phyloP scores from a whole-genome alignment of 164 flowering plant genomes.

The Dillenia turbinata region DNA sequence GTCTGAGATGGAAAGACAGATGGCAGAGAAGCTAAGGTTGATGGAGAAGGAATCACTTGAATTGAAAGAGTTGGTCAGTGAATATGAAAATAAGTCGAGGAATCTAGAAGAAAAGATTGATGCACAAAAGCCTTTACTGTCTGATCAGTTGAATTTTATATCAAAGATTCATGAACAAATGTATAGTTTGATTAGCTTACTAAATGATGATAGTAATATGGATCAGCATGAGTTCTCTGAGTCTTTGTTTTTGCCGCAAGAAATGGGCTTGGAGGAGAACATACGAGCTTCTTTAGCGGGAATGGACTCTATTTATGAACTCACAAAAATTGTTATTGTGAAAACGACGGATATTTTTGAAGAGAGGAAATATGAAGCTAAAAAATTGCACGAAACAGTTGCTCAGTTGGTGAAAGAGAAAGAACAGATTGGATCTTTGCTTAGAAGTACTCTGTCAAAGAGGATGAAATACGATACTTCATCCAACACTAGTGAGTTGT shows the following conservation, averaged over 20 bases:
- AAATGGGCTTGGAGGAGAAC: slow-evolving; percentile 77
- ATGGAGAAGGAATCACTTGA: slow-evolving; percentile 40
- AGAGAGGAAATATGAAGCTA: slow-evolving; percentile 46
- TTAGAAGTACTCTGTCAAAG: slow-evolving; percentile 79
- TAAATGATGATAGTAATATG: slow-evolving; percentile 48
- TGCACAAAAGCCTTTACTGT: slow-evolving; percentile 51
- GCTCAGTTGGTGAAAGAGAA: slow-evolving; percentile 67
- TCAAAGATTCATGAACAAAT: slow-evolving; percentile 63
- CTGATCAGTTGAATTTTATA: slow-evolving; percentile 66
- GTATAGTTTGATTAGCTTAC: slow-evolving; percentile 39
- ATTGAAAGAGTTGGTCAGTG: slow-evolving; percentile 41
- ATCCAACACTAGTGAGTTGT: slow-evolving; percentile 53
- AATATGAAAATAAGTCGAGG: slow-evolving; percentile 44
- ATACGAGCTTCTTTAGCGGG: slow-evolving; percentile 73
- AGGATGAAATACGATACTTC: slow-evolving; percentile 44
- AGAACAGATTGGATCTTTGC: slow-evolving; percentile 79
- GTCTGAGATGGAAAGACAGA: slow-evolving; percentile 45
- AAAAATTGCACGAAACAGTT: slow-evolving; percentile 60
- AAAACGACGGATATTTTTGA: slow-evolving; percentile 54
- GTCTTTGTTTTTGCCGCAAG: slow-evolving; percentile 74
- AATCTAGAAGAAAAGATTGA: slow-evolving; percentile 56
- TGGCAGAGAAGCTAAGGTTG: slow-evolving; percentile 31
- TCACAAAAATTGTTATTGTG: slow-evolving; percentile 37
- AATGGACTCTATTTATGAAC: slow-evolving; percentile 62
- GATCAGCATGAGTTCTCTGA: slow-evolving; percentile 67